phyloP scores from a whole-genome alignment of 208 protist genomes.

The Vickermania spadyakhi region DNA sequence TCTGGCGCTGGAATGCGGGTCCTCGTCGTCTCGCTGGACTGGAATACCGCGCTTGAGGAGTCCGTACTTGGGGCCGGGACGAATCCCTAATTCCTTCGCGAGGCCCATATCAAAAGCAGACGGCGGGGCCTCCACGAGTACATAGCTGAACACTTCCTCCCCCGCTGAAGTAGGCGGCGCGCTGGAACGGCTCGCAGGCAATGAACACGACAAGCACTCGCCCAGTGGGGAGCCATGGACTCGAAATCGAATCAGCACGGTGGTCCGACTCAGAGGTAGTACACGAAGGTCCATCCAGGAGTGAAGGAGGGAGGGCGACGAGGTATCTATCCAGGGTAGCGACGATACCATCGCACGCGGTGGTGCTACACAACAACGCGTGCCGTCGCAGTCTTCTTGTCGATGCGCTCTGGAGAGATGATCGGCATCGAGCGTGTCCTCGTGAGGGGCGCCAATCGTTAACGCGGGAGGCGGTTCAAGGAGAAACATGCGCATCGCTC shows the following conservation, averaged over 20 bases:
- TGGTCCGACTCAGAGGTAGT: background rate
- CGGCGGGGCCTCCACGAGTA: conserved; percentile 36
- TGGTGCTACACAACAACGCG: too few species aligned
- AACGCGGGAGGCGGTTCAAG: conserved; percentile 4
- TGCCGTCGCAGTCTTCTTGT: background rate
- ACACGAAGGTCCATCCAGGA: background rate
- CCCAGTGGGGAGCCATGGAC: background rate
- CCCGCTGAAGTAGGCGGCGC: background rate
- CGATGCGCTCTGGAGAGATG: background rate
- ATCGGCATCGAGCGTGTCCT: background rate
- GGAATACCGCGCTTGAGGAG: conserved; percentile 50
- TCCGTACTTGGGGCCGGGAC: conserved; percentile 53
- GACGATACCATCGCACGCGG: too few species aligned
- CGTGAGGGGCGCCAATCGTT: background rate
- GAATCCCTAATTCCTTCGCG: conserved; percentile 51
- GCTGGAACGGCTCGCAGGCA: background rate
- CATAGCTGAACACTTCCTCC: conserved; percentile 43
- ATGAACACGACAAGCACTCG: too few species aligned
- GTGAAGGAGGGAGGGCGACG: too few species aligned
- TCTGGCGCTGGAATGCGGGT: too few species aligned
- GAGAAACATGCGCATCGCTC: conserved; percentile 51
- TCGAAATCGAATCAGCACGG: background rate
- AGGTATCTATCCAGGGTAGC: too few species aligned
- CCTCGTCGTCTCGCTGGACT: conserved; percentile 28
- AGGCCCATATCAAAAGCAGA: conserved; percentile 34